Base-by-base conservation (phyloP, 495 filamentous ascomycete species). In the Talaromyces thailandensis region DNA sequence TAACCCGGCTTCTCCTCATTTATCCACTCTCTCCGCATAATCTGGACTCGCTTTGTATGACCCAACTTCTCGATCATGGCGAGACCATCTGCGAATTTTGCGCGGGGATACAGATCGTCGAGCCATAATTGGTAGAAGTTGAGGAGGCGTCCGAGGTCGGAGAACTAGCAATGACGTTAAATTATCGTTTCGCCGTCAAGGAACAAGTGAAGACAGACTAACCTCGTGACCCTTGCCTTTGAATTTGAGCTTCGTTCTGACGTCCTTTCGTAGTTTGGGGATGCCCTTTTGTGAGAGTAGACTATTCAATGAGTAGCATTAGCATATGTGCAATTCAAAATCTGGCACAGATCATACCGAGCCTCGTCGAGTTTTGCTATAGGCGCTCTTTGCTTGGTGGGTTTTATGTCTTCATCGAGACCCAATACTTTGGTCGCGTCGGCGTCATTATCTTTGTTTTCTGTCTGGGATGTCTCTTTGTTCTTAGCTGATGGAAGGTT, bases 221-320 rank as follows among this genome's bases (percentile, higher is more conserved):
- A 94, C 92, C 81, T 97, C 94, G 69, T 97, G 89, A 7, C 92
- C 93, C 77, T 96, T 98, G 29, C 94, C 94, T 70, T 90, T 94
- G 63, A 96, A 86, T 65, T 81, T 90, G 25, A 98, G 74, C 12
- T 84, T 83, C 59, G 85, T 82, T 56, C 84, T 88, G 2, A 89
- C 84, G 67, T 84, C 85, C 56, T 79, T 81, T 53, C 89, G 83
- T 29, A 99, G 75, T 67, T 89, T 93, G 4, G 91, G 90, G 57
- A 98, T 91, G 6, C 94, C 94, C 23, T 84, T 78, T 53, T 86
- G 81, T 11, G 90, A 92, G 5, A 97, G 79, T 4, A 98, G 79
- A 64, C 90, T 91, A 63, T 53, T 45, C 23, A 26, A 16, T 2
- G 32, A n/a, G 50, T 7, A 7, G 8, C 14, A 58, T 55, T 56